Base-by-base conservation (phyloP, 192 early-diverging fungal species). In the Coemansia sp. region DNA sequence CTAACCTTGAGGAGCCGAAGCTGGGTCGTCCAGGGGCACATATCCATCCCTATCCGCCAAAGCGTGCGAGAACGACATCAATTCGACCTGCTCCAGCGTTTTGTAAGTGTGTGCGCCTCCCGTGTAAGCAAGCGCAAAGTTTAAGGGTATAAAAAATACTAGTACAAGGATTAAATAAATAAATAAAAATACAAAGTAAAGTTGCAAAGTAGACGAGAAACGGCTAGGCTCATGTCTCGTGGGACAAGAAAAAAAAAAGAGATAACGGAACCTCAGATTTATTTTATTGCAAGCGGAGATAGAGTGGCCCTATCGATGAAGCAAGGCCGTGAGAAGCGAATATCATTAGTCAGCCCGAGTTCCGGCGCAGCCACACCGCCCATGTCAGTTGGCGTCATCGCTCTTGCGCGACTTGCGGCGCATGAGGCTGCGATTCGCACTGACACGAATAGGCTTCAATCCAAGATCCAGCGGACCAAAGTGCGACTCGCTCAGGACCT, bases 391-490 rank as follows among this genome's bases (percentile, higher is more conserved):
- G 55, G 60, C 57, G 38, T 20, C 61, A 63, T 63, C 61, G 61
- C 38, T 41, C 40, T 38, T 38, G 38, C 61, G 61, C 20, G 11
- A 18, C 61, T 63, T 78, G 52, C 78, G 70, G 34, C 78, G 71
- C 77, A 85, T 72, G 33, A 85, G 72, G 15, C 67, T 52, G 36
- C 77, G 82, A 68, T 85, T 74, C 11, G 78, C 54, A 44, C 82
- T 85, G 66, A 77, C 73, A 41, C 70, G 74, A n/a, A 85, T 70
- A 12, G 82, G 82, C 57, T 78, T 78, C 61, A 85, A 63, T 6
- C 82, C 82, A 20, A 85, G 75, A 47, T 77, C 78, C 44, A 80
- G 69, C 33, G 82, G 82, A 18, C 78, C 77, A 70, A 85, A 79
- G 57, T 80, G 74, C 24, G 75, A 77, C 62, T 79, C 77, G 47